Conservation (phyloP, 257 asterid species). For the Perilla frutescens region DNA sequence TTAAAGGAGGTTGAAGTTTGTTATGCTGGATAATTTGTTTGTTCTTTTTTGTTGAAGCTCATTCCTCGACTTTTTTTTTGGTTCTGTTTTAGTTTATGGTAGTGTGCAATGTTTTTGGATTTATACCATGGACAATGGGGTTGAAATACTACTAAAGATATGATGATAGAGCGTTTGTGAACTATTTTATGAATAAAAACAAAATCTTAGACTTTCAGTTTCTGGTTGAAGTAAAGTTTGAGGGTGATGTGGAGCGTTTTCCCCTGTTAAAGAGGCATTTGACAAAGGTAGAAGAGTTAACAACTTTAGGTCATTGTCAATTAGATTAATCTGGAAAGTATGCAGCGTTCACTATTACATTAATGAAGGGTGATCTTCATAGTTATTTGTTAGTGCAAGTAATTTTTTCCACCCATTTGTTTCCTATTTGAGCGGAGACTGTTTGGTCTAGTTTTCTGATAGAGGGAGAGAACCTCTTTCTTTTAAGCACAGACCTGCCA, state of each 20-base stretch:
- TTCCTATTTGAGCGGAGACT: too few species aligned
- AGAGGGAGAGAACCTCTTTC: too few species aligned
- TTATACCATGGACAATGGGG: background rate
- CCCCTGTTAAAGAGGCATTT: background rate
- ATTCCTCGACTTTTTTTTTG: background rate
- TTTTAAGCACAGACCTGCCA: too few species aligned
- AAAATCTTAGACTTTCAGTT: background rate
- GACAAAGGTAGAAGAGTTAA: background rate
- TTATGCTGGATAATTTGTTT: background rate
- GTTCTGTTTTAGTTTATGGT: slow-evolving; percentile 6
- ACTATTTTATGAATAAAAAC: background rate
- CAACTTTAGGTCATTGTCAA: background rate
- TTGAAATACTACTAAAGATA: background rate
- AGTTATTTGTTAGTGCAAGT: too few species aligned
- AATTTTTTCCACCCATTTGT: too few species aligned
- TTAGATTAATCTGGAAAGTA: background rate
- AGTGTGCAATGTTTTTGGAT: background rate
- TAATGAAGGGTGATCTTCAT: too few species aligned
- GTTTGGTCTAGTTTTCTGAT: too few species aligned
- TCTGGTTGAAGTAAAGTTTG: slow-evolving; percentile 16
- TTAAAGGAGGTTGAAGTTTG: background rate
- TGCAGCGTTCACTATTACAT: background rate
- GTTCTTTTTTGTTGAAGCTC: background rate
- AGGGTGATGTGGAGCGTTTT: slow-evolving; percentile 18
- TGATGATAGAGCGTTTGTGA: background rate